phyloP scores from a whole-genome alignment of 2,329 filamentous ascomycete species.

The Laburnicola sp. region DNA sequence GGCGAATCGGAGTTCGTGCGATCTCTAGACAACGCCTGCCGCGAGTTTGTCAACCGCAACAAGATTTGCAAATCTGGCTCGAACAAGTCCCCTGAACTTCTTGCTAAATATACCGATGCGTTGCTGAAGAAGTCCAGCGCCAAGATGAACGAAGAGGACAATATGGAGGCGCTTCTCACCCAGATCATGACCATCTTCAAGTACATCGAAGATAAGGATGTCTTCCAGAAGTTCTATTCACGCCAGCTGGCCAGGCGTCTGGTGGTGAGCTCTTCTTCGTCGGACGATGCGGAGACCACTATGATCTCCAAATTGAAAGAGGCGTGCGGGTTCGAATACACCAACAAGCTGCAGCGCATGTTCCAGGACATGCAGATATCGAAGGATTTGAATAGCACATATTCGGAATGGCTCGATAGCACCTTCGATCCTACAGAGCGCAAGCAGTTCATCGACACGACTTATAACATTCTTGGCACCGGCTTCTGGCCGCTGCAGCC shows the following conservation, averaged over 20 bases:
- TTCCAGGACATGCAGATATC: constrained; percentile 99
- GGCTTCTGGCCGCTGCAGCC: constrained; percentile 95
- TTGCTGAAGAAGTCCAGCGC: constrained; percentile 84
- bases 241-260: constrained; percentile 93
- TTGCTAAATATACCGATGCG: constrained; percentile 94
- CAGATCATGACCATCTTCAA: constrained; percentile 99
- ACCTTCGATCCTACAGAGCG: constrained; percentile 65
- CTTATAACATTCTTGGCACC: constrained; percentile 91
- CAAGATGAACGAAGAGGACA: constrained; percentile 89
- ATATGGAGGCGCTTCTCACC: constrained; percentile 82
- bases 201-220: constrained; percentile 99
- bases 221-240: constrained; percentile 99
- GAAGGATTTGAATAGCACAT: constrained; percentile 90
- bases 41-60: constrained; percentile 97
- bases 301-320: constrained; percentile 99
- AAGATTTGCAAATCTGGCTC: constrained; percentile 92
- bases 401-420: constrained; percentile 74
- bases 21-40: constrained; percentile 93
- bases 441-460: constrained; percentile 77
- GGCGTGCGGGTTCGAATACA: constrained; percentile 97
- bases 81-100: constrained; percentile 88
- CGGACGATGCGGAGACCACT: constrained; percentile 95
- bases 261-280: constrained; percentile 92
- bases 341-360: constrained; percentile 99
- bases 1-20: constrained; percentile 97